These are phyloP conservation scores for Mucor sp. DNA, from an alignment of 371 early-diverging fungal genomes.

Conservation along the genomic window DNA sequence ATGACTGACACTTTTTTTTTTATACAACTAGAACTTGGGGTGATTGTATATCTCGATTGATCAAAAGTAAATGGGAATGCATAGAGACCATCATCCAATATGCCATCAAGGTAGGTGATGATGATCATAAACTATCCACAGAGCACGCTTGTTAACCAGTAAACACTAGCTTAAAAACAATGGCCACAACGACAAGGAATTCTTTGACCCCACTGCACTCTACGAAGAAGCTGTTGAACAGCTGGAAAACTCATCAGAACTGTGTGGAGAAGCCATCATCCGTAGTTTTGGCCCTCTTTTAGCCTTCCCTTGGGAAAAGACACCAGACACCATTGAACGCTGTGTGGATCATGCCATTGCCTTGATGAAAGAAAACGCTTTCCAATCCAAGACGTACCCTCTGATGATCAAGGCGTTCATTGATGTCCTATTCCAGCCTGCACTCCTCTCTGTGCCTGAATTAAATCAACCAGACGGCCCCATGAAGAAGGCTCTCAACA, in stretches of 20 bases:
- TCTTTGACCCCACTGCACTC: constrained; percentile 31
- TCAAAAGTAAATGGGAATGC: constrained; percentile 43
- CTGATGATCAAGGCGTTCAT: constrained; percentile 37
- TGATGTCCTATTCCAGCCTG: constrained; percentile 40
- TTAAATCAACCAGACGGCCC: constrained; percentile 44
- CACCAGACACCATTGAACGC: constrained; percentile 23
- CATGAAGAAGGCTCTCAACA: constrained; percentile 39
- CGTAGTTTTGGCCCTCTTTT: constrained; percentile 31
- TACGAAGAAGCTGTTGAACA: constrained; percentile 44
- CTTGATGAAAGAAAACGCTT: constrained; percentile 39
- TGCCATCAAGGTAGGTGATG: constrained; percentile 18
- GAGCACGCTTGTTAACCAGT: no score
- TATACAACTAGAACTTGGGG: constrained; percentile 38
- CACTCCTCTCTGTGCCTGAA: constrained; percentile 24
- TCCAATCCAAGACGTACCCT: constrained; percentile 41
- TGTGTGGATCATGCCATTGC: constrained; percentile 38
- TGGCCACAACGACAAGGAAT: not conserved
- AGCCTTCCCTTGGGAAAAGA: constrained; percentile 38
- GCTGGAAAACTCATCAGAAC: constrained; percentile 42
- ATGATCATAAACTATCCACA: no score
- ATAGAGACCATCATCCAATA: constrained; percentile 32
- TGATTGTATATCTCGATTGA: constrained; percentile 36
- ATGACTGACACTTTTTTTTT: not conserved
- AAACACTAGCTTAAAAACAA: not conserved
- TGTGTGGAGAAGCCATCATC: constrained; percentile 43